These are phyloP conservation scores for Singerocomus rubriflavus DNA, from an alignment of 1,284 basidiomycete genomes.

Conservation along the genomic window DNA sequence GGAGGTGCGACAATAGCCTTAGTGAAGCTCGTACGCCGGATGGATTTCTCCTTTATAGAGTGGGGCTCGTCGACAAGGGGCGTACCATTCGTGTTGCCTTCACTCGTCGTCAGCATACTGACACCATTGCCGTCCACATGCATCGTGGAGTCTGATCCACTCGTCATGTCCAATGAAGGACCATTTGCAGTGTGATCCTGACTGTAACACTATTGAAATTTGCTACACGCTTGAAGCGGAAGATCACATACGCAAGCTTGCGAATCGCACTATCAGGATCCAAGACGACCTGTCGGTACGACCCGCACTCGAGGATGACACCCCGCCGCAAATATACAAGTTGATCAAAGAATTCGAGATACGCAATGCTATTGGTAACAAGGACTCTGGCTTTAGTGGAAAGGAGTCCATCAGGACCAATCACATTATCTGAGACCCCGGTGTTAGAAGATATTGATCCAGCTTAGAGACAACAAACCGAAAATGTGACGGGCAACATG, in stretches of 20 bases:
- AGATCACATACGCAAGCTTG: conserved; percentile 70
- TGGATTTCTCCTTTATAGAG: conserved; percentile 17
- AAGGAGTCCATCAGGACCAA: conserved; percentile 86
- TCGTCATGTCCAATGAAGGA: too few species aligned
- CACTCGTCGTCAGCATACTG: too few species aligned
- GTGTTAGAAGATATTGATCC: conserved; percentile 5
- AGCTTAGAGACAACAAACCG: conserved; percentile 35
- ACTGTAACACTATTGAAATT: not conserved
- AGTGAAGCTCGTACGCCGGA: conserved; percentile 42
- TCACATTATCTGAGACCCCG: conserved; percentile 65
- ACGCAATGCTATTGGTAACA: conserved; percentile 89
- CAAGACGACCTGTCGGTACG: conserved; percentile 62
- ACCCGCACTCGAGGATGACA: conserved; percentile 78
- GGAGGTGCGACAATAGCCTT: conserved; percentile 42
- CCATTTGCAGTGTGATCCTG: conserved; percentile 34
- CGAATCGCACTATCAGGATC: conserved; percentile 70
- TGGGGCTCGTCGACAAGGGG: conserved; percentile 25
- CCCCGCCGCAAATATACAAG: conserved; percentile 81
- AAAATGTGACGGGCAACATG: conserved; percentile 71
- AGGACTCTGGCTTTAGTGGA: conserved; percentile 84
- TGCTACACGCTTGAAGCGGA: not conserved
- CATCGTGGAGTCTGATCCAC: too few species aligned
- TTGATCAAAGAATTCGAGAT: conserved; percentile 75
- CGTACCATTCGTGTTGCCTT: too few species aligned
- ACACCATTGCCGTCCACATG: too few species aligned